Percentiles rank a stretch among this genome's conserved stretches.
These are phyloP conservation scores for Narthecium ossifragum DNA, from an alignment of 106 monocot species.

Conservation along the genomic window DNA sequence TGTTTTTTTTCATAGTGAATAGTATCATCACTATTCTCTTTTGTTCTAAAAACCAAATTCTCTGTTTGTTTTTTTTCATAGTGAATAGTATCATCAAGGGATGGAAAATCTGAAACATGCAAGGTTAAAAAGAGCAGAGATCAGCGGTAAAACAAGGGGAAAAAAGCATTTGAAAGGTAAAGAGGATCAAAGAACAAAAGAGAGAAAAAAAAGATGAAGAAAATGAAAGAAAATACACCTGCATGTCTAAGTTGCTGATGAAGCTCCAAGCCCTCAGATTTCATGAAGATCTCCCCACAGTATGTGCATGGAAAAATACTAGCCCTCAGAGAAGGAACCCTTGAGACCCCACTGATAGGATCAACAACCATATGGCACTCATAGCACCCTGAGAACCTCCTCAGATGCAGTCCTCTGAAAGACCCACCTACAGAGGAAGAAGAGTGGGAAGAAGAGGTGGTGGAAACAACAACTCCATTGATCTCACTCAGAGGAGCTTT, in stretches of 20 bases:
- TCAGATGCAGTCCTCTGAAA: constrained; percentile 58
- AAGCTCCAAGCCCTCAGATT: constrained; percentile 66
- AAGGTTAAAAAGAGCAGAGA: too few species aligned
- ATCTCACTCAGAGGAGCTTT: constrained; percentile 31
- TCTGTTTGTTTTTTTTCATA: too few species aligned
- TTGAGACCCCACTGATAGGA: constrained; percentile 33
- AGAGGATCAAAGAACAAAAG: too few species aligned
- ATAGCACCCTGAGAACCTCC: constrained; percentile 76
- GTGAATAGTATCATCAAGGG: too few species aligned
- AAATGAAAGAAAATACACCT: constrained; percentile 19
- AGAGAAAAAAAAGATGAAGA: neutral
- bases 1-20: too few species aligned
- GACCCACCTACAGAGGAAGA: constrained; percentile 57
- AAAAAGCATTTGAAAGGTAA: too few species aligned
- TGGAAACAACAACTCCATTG: constrained; percentile 7
- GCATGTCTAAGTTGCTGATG: constrained; percentile 73
- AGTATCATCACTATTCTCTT: too few species aligned
- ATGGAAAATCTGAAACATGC: too few species aligned
- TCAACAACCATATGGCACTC: constrained; percentile 67
- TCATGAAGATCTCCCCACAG: constrained; percentile 81
- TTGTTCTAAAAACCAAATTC: too few species aligned
- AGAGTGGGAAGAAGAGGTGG: constrained; percentile 13
- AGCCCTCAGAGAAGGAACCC: constrained; percentile 46
- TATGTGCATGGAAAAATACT: constrained; percentile 48
- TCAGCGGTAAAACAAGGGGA: too few species aligned